Percentiles rank a stretch among this genome's conserved stretches.
Conservation (phyloP, 2,329 filamentous ascomycete genomes). For the Westerdykella sp. region DNA sequence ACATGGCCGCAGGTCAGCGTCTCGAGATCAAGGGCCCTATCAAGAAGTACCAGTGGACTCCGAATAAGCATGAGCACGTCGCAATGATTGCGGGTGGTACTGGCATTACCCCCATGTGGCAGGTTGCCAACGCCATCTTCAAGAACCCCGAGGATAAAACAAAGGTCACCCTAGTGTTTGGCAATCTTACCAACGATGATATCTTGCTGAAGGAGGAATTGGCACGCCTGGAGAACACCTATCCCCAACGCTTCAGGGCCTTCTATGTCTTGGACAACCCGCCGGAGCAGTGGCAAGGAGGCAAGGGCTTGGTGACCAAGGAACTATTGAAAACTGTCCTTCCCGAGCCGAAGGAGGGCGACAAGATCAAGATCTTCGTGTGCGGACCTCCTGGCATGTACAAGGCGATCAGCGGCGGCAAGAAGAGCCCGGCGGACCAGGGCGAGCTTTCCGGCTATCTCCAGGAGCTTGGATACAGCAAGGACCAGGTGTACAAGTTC, state of each 20-base stretch:
- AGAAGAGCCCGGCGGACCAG: conserved; percentile 90
- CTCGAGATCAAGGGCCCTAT: conserved; percentile 94
- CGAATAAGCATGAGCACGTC: conserved; percentile 92
- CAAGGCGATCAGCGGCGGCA: conserved; percentile 82
- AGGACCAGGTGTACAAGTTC: conserved; percentile 89
- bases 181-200: conserved; percentile 83
- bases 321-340: conserved; percentile 91
- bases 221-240: conserved; percentile 83
- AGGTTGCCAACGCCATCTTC: conserved; percentile 87
- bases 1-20: conserved; percentile 71
- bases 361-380: conserved; percentile 94
- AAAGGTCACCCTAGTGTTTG: conserved; percentile 92
- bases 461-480: conserved; percentile 74
- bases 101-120: conserved; percentile 97
- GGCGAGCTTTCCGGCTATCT: conserved; percentile 79
- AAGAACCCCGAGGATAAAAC: conserved; percentile 95
- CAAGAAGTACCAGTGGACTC: conserved; percentile 81
- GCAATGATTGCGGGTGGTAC: conserved; percentile 88
- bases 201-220: conserved; percentile 86
- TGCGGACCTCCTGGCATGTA: conserved; percentile 90
- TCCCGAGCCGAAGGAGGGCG: conserved; percentile 75
- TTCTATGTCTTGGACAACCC: conserved; percentile 91
- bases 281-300: conserved; percentile 68
- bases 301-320: conserved; percentile 78
- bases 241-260: conserved; percentile 88